Base-by-base conservation (phyloP, 1,284 basidiomycete species). In the Fistulinella staudtii region DNA sequence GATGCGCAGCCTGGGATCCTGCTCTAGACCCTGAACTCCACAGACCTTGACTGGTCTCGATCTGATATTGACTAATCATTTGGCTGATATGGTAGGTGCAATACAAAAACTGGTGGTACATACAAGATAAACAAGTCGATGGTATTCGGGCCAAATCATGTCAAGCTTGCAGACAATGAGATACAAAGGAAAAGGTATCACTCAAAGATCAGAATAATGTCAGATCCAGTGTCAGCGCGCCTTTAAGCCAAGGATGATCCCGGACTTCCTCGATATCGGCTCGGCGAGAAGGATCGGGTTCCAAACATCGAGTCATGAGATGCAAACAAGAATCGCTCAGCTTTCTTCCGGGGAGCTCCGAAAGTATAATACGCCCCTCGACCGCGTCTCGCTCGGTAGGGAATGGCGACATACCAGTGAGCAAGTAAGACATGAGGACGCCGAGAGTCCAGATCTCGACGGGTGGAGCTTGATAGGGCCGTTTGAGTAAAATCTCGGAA, bases 391-490 rank as follows among this genome's bases (percentile, higher is more conserved):
- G 73, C 41, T 81, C 77, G 8, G 83, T 83, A 5, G 82, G 78
- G 64, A 94, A 95, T 4, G 90, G 90, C 18, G 88, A 89, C 54
- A 85, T 76, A 14, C 92, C 92, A 3, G 87, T 90, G 51, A 94
- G 74, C 35, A 95, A 74, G 65, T 91, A 93, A 15, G 85, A 86
- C 43, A 94, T 79, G 27, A 95, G 74, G 36, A 95, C 85, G 24
- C 93, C 93, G n/a, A 94, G 75, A 1, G 89, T 89, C 93, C 92
- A 95, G 35, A 94, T 77, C 65, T 95, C 93, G 15, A 87, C 86
- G 9, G 88, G 85, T 1, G 84, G 80, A 0, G 90, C 84, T 55
- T 79, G 79, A 57, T 87, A 87, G 6, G 77, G 74, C 57, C 80
- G 73, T 58, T 90, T 87, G 36, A 76, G 75, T 25, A 94, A 72